Conservation (phyloP, 352 stramenopile genomes). For the Globisporangium alternatum region DNA sequence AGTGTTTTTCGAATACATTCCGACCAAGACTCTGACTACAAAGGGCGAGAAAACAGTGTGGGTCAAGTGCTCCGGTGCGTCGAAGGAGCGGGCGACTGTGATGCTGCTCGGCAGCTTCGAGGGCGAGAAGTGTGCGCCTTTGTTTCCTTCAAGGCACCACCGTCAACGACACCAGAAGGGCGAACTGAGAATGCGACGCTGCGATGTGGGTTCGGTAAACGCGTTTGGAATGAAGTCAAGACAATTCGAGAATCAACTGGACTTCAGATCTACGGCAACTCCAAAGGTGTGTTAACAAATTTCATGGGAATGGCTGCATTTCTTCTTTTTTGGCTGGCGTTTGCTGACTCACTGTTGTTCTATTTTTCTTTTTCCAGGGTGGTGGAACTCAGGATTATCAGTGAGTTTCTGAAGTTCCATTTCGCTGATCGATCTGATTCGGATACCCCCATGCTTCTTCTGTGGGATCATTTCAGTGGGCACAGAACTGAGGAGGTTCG, state of each 20-base stretch:
- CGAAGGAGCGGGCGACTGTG: background rate
- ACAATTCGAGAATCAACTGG: background rate
- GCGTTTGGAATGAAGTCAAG: background rate
- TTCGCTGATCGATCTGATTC: no score
- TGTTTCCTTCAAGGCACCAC: background rate
- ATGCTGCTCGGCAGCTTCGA: background rate
- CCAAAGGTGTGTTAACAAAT: background rate
- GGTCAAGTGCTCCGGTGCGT: background rate
- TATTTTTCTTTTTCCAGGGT: no score
- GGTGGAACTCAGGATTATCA: no score
- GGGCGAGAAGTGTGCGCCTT: background rate
- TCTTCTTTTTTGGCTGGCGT: no score
- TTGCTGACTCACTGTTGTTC: no score
- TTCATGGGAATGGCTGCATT: no score
- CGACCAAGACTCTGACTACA: background rate
- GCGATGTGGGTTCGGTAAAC: background rate
- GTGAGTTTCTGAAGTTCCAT: no score
- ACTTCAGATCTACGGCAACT: background rate
- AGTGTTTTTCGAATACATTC: background rate
- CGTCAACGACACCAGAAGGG: background rate
- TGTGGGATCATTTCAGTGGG: no score
- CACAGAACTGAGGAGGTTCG: no score
- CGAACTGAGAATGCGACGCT: background rate
- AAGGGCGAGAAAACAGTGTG: background rate
- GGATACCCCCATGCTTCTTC: no score